Evolutionary conservation across 495 filamentous ascomycete genomes (phyloP).

Genomic region (Hypomontagnella submonticulosa): DNA sequence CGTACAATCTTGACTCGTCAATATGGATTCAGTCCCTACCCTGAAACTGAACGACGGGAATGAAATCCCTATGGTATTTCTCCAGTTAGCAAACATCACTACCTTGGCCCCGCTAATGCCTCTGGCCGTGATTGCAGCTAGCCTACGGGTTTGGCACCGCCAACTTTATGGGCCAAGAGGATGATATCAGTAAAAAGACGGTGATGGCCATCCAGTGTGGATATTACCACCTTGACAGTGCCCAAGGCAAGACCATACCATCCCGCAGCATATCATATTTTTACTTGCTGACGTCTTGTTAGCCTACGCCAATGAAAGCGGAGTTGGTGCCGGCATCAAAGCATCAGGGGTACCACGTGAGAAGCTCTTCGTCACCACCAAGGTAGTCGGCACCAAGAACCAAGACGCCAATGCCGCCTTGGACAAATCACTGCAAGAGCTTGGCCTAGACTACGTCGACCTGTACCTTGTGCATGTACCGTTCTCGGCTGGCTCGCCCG

Average conservation of each 20-base stretch:
- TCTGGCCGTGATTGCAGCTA: conserved; percentile 62
- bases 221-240: conserved; percentile 81
- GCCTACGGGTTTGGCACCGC: conserved; percentile 75
- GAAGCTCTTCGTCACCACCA: conserved; percentile 80
- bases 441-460: conserved; percentile 83
- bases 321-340: conserved; percentile 79
- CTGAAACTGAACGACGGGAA: conserved; percentile 78
- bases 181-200: conserved; percentile 65
- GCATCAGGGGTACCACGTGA: conserved; percentile 71
- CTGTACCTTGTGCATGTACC: conserved; percentile 84
- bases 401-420: conserved; percentile 70
- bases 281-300: neutral
- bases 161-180: conserved; percentile 56
- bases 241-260: conserved; percentile 61
- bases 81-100: too few species aligned
- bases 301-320: conserved; percentile 82
- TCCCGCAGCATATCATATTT: neutral
- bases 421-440: conserved; percentile 72
- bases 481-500: conserved; percentile 70
- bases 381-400: conserved; percentile 63
- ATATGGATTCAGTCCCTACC: conserved; percentile 41
- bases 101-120: neutral
- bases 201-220: conserved; percentile 75
- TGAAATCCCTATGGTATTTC: conserved; percentile 74
- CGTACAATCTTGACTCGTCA: too few species aligned